Conservation (phyloP, 1,284 basidiomycete species). For the Ustilago curta region DNA sequence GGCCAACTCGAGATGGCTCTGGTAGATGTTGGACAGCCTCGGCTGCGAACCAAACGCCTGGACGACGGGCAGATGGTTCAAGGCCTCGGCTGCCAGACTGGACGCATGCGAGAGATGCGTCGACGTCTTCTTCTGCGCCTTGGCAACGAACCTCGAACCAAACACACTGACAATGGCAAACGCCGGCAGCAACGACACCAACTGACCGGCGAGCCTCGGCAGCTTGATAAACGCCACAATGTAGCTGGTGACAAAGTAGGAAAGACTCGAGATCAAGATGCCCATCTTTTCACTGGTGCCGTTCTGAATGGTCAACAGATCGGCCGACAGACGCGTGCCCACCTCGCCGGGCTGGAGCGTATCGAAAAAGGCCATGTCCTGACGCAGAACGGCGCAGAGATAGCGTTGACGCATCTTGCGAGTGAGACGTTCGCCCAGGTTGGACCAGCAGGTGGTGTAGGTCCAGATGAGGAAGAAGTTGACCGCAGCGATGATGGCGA, state of each 20-base stretch:
- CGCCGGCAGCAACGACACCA: conserved; percentile 56
- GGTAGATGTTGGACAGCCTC: conserved; percentile 52
- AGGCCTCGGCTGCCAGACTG: conserved; percentile 53
- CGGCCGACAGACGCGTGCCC: conserved; percentile 53
- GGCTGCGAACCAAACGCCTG: conserved; percentile 57
- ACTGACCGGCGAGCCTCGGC: conserved; percentile 52
- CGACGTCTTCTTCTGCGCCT: conserved; percentile 50
- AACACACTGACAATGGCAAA: conserved; percentile 50
- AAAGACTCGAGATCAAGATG: conserved; percentile 55
- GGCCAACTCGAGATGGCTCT: conserved; percentile 53
- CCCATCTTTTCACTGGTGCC: conserved; percentile 64
- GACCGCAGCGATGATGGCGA: conserved; percentile 57
- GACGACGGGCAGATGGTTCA: conserved; percentile 57
- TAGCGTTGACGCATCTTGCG: conserved; percentile 70
- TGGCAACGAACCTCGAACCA: conserved; percentile 51
- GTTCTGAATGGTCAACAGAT: conserved; percentile 59
- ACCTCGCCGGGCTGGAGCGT: conserved; percentile 55
- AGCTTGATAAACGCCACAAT: conserved; percentile 58
- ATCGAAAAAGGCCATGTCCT: conserved; percentile 69
- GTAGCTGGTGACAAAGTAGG: conserved; percentile 60
- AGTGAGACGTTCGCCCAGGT: conserved; percentile 58
- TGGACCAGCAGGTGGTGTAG: conserved; percentile 63
- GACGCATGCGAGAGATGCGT: conserved; percentile 55
- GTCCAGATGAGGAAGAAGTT: conserved; percentile 65
- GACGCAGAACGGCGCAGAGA: conserved; percentile 70